Evolutionary conservation across 768 basidiomycete species (phyloP).

Genomic region (Suillus fuscotomentosus): DNA sequence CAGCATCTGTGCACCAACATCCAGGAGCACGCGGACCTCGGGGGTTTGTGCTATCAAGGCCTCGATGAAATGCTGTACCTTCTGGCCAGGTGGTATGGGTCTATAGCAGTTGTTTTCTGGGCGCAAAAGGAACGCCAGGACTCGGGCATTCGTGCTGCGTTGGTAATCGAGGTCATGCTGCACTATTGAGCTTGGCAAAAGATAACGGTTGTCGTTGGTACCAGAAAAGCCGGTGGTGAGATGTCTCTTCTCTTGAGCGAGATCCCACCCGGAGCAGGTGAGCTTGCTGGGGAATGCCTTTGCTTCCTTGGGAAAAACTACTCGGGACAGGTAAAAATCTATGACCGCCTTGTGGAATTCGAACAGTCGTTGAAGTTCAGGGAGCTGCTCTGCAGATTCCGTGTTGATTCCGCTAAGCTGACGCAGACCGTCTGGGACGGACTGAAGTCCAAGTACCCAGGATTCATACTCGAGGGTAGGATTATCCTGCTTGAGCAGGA

Average conservation of each 20-base stretch:
- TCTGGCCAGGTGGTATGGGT: constrained; percentile 12
- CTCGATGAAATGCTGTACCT: constrained; percentile 20
- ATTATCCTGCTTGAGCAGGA: constrained; percentile 28
- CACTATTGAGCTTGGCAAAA: constrained; percentile 33
- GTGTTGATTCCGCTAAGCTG: constrained; percentile 23
- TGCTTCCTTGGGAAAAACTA: constrained; percentile 38
- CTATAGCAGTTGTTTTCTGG: constrained; percentile 18
- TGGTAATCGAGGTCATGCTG: constrained; percentile 29
- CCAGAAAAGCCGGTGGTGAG: constrained; percentile 35
- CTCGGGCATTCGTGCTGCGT: constrained; percentile 45
- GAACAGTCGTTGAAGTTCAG: constrained; percentile 27
- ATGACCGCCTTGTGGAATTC: constrained; percentile 27
- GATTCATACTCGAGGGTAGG: constrained; percentile 30
- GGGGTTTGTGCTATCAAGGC: constrained; percentile 35
- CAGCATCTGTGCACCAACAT: constrained; percentile 58
- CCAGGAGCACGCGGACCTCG: constrained; percentile 46
- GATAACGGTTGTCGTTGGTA: constrained; percentile 39
- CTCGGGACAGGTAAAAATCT: constrained; percentile 35
- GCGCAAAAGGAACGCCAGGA: constrained; percentile 29
- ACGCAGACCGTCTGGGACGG: constrained; percentile 20
- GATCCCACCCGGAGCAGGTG: constrained; percentile 36
- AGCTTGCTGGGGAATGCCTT: constrained; percentile 36
- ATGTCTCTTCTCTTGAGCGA: constrained; percentile 25
- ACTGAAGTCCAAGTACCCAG: constrained; percentile 24
- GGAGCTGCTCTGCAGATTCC: constrained; percentile 28